Evolutionary conservation across 2,329 filamentous ascomycete genomes (phyloP), one percentile per base, ranked within the genome.

Genomic region (Fusarium subglutinans): DNA sequence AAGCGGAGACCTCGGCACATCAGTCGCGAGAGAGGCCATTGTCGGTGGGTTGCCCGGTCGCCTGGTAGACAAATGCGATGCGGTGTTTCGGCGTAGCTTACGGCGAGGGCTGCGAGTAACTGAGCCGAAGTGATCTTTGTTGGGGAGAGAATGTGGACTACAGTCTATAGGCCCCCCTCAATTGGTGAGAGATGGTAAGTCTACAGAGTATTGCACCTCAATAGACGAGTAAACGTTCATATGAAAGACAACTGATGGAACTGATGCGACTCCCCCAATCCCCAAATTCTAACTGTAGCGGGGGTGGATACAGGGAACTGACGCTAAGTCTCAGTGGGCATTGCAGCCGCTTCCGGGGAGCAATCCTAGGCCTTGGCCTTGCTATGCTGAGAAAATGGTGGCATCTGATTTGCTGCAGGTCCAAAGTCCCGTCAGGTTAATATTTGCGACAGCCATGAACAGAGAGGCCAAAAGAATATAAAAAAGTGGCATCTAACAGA

Each of bases 1-100:
- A 59, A 45, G 75, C 73, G 76, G 76, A 74, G 75, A 77, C 77
- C 77, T 78, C 77, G 77, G 77, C 72, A 77, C 72, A 69, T 69
- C 55, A 65, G 37, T 70, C 37, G 53, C 55, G 58, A 73, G 64
- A 62, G 66, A 59, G 28, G 60, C 17, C 50, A 61, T 69, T 47
- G 51, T 70, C 76, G 76, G 76, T 69, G 68, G 62, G 65, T 77
- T 75, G 76, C 60, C 76, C 76, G 76, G 75, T 47, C 73, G 70
- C 63, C 66, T 59, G 56, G 62, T 57, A 54, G 53, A 59, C 56
- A 67, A 56, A 44, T 62, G 58, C 58, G 65, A 38, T 41, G 60
- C 74, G 74, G 76, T 67, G 56, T 64, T 73, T 78, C 77, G 77
- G 77, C 68, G 68, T 74, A 78, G 75, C 75, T 78, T 61, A 48